Conservation (phyloP, 192 early-diverging fungal species). For the Gonapodya prolifera region DNA sequence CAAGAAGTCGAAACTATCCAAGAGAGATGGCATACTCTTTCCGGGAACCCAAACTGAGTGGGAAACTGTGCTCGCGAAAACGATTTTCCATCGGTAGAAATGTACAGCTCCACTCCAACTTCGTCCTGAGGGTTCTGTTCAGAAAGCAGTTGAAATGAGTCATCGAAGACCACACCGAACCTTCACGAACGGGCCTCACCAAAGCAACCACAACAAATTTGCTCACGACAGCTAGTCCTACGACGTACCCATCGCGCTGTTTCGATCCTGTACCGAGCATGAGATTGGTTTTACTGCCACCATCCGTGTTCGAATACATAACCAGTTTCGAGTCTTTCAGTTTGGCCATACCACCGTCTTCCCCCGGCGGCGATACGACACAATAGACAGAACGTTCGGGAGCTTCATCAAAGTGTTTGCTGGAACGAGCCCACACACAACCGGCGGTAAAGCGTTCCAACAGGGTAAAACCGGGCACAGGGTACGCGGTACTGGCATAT, state of each 20-base stretch:
- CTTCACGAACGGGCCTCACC: neutral
- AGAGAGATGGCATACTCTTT: neutral
- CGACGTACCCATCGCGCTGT: neutral
- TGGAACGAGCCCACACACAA: neutral
- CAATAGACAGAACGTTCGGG: neutral
- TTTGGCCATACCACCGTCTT: neutral
- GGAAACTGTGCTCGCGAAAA: neutral
- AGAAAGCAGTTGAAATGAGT: neutral
- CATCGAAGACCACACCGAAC: neutral
- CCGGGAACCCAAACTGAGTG: neutral
- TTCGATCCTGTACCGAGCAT: neutral
- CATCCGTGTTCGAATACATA: neutral
- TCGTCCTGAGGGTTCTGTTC: neutral
- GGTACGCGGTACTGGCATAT: neutral
- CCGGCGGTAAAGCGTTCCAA: neutral
- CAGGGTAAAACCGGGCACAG: neutral
- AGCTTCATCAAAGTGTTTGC: neutral
- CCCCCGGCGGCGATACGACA: neutral
- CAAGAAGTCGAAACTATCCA: neutral
- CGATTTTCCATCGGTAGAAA: neutral
- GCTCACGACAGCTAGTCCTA: neutral
- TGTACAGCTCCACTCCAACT: neutral
- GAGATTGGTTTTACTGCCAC: neutral
- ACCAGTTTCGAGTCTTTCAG: neutral
- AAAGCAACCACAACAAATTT: neutral